A percentile compares a stretch with the other conserved stretches of the same genome.
Evolutionary conservation across 306 rosid genomes (phyloP).

Genomic region (Inga laurina): DNA sequence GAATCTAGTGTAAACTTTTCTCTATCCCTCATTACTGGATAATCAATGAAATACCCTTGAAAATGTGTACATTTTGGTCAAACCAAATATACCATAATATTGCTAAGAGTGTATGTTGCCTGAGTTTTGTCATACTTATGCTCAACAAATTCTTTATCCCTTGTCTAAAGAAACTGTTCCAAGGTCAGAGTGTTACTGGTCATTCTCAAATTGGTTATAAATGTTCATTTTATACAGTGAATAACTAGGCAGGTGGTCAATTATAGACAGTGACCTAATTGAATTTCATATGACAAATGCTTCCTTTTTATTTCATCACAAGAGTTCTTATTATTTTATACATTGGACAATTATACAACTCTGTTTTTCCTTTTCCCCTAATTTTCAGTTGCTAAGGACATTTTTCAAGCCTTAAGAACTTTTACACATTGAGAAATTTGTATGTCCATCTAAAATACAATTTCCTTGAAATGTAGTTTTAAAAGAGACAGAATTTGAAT

Average conservation of each 20-base stretch:
- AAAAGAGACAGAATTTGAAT: constrained; percentile 86
- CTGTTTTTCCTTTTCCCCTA: too few relatives aligned
- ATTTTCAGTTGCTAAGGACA: constrained; percentile 10
- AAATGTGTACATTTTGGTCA: neutral
- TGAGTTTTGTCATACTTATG: neutral
- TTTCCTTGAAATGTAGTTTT: constrained; percentile 54
- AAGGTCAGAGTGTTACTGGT: neutral
- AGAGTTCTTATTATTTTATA: neutral
- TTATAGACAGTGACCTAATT: neutral
- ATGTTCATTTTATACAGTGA: neutral
- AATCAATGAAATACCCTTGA: neutral
- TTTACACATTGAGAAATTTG: constrained; percentile 2
- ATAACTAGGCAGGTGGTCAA: constrained; percentile 17
- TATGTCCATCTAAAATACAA: neutral
- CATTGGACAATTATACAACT: neutral
- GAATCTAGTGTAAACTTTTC: too few relatives aligned
- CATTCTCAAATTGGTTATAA: constrained; percentile 21
- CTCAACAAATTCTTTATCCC: neutral
- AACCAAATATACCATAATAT: neutral
- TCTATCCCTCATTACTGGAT: neutral
- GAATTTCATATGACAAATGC: constrained; percentile 6
- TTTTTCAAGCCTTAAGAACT: constrained; percentile 17
- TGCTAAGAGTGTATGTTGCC: neutral
- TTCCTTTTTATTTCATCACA: neutral
- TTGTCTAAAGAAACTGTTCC: neutral